Percentiles rank a stretch among this genome's conserved stretches.
Evolutionary conservation across 2,329 filamentous ascomycete genomes (phyloP).

Genomic region (Stylonectria norvegica): DNA sequence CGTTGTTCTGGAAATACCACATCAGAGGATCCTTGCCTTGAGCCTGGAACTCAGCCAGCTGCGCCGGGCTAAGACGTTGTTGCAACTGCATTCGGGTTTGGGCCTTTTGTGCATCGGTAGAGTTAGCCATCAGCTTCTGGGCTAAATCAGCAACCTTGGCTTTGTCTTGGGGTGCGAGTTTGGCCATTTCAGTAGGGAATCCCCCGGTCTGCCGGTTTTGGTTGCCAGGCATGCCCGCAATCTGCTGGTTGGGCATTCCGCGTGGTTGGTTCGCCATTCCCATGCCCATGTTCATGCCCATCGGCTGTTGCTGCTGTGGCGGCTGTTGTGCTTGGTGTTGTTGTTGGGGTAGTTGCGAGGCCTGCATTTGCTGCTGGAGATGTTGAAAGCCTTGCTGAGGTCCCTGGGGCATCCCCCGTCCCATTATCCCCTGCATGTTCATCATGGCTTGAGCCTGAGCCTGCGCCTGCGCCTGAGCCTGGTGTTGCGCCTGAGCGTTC

Average conservation of each 20-base stretch:
- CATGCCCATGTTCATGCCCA: slow-evolving; percentile 35
- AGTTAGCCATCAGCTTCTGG: slow-evolving; percentile 35
- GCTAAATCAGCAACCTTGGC: slow-evolving; percentile 45
- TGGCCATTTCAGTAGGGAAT: slow-evolving; percentile 35
- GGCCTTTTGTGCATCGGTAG: slow-evolving; percentile 45
- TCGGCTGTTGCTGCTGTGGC: slow-evolving; percentile 30
- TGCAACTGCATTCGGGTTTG: slow-evolving; percentile 29
- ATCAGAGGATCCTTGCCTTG: slow-evolving; percentile 49
- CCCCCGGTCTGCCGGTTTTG: slow-evolving; percentile 30
- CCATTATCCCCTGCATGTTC: slow-evolving; percentile 53
- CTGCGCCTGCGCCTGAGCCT: slow-evolving; percentile 39
- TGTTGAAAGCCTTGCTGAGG: slow-evolving; percentile 55
- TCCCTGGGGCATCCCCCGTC: slow-evolving; percentile 48
- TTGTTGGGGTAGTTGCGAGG: slow-evolving; percentile 48
- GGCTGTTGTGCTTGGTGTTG: slow-evolving; percentile 32
- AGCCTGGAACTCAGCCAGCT: slow-evolving; percentile 42
- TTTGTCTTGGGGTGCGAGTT: slow-evolving; percentile 43
- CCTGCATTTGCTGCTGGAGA: slow-evolving; percentile 57
- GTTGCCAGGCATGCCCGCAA: slow-evolving; percentile 36
- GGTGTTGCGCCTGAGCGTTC: slow-evolving; percentile 42
- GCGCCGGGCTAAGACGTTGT: slow-evolving; percentile 40
- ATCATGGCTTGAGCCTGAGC: slow-evolving; percentile 41
- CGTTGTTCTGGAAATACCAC: slow-evolving; percentile 48
- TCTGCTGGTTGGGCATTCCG: slow-evolving; percentile 42
- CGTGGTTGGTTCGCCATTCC: slow-evolving; percentile 36